Evolutionary conservation across 441 rosid genomes (phyloP), one percentile per base, ranked within the genome.

Genomic region (Populus trichocarpa): DNA sequence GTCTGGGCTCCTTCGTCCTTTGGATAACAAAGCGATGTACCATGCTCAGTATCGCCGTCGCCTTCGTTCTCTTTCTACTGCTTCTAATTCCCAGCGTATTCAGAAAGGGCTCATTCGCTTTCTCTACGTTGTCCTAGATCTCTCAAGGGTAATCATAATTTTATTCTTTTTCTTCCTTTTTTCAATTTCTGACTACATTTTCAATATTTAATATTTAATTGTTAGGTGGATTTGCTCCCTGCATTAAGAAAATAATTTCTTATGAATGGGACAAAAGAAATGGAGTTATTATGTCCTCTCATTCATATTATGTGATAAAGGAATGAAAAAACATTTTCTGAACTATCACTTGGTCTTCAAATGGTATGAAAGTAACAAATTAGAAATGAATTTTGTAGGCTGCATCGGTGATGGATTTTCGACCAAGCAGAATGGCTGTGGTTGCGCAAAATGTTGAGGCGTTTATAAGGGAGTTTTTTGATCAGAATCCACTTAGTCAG

Each of bases 51-150:
- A 89, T 66, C 92, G 95, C 16, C 87, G 97, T 20, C 97, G 91
- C 61, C 87, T 90, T 30, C 92, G 90, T 70, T 77, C 87, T 18
- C 88, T 85, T 70, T 78, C 91, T 38, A 77, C 92, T 8, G 71
- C 89, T 38, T 84, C 88, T 0, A 73, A 90, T 20, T 75, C 93
- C 71, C 82, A 91, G 81, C 89, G 94, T 20, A 91, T 96, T 36
- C 99, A 94, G 70, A 96, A 96, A 84, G 99, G 98, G 53, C 97
- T 96, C 77, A 95, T 93, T 78, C 93, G 98, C 35, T 93, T 90
- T 80, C 89, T 93, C 28, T 96, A 89, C 84, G 77, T 93, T 40
- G 91, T 96, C 80, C 83, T 92, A 67, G 98, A 94, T 85, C 93
- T 94, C 85, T 94, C 98, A 67, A 81, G 87, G 93, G 98, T 93